A percentile compares a stretch with the other conserved stretches of the same genome.
These are phyloP conservation scores for Paecilomyces formosus DNA, from an alignment of 2,329 filamentous ascomycete genomes.

Conservation along the genomic window DNA sequence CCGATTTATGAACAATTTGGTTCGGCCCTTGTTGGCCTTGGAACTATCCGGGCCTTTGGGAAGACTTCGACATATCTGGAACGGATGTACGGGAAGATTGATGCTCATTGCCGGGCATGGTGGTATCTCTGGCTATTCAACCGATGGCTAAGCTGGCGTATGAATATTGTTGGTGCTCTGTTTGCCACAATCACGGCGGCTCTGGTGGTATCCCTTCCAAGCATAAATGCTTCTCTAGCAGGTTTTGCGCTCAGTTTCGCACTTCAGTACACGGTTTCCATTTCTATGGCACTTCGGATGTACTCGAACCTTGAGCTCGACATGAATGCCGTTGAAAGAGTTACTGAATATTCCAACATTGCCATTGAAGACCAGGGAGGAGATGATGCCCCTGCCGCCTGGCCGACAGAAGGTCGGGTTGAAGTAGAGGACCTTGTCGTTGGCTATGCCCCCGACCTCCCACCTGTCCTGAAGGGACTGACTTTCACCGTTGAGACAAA, in stretches of 20 bases:
- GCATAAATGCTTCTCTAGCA: slow-evolving; percentile 61
- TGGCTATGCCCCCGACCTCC: slow-evolving; percentile 62
- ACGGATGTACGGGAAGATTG: slow-evolving; percentile 62
- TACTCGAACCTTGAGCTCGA: slow-evolving; percentile 67
- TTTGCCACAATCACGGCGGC: slow-evolving; percentile 61
- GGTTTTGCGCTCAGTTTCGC: slow-evolving; percentile 71
- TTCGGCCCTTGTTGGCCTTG: slow-evolving; percentile 62
- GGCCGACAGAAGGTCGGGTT: slow-evolving; percentile 67
- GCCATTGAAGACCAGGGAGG: slow-evolving; percentile 60
- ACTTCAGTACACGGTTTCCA: slow-evolving; percentile 57
- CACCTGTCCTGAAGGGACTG: slow-evolving; percentile 62
- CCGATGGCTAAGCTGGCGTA: slow-evolving; percentile 68
- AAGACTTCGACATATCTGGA: slow-evolving; percentile 60
- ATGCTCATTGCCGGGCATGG: slow-evolving; percentile 58
- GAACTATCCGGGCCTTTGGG: slow-evolving; percentile 68
- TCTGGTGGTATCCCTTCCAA: slow-evolving; percentile 54
- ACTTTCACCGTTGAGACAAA: slow-evolving; percentile 60
- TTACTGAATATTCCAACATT: slow-evolving; percentile 66
- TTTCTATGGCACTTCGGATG: slow-evolving; percentile 60
- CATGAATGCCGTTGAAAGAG: slow-evolving; percentile 71
- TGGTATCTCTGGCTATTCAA: slow-evolving; percentile 67
- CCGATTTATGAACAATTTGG: slow-evolving; percentile 77
- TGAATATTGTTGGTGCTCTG: slow-evolving; percentile 60
- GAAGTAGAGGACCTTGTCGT: slow-evolving; percentile 68
- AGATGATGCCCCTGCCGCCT: slow-evolving; percentile 56